A percentile compares a stretch with the other conserved stretches of the same genome.
These are phyloP conservation scores for Fragilariopsis cylindrus DNA, from an alignment of 108 stramenopile species.

Conservation along the genomic window DNA sequence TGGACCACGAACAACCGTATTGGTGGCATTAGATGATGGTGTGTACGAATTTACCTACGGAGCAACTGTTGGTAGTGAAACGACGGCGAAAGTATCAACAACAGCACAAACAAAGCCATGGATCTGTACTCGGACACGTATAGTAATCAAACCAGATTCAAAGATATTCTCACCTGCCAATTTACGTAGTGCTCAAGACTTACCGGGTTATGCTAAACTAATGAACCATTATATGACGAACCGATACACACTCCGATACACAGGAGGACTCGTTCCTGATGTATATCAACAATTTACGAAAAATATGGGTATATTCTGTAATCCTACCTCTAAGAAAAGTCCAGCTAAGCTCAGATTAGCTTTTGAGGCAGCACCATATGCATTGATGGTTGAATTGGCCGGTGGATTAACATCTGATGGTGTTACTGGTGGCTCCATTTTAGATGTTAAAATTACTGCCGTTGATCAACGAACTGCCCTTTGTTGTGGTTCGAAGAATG, in stretches of 20 bases:
- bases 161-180: constrained; percentile 94
- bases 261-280: constrained; percentile 86
- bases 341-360: constrained; percentile 91
- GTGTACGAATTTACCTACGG: constrained; percentile 74
- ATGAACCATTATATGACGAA: constrained; percentile 88
- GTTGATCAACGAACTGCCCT: constrained; percentile 82
- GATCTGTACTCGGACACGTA: constrained; percentile 66
- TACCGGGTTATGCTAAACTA: constrained; percentile 81
- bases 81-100: constrained; percentile 27
- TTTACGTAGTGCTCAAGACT: constrained; percentile 87
- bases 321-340: constrained; percentile 86
- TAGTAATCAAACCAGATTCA: constrained; percentile 57
- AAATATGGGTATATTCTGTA: constrained; percentile 86
- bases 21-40: constrained; percentile 84
- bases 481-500: constrained; percentile 71
- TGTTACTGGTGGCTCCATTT: constrained; percentile 72
- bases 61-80: constrained; percentile 43
- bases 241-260: constrained; percentile 89
- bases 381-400: constrained; percentile 85
- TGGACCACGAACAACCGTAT: constrained; percentile 89
- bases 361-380: constrained; percentile 93
- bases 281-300: constrained; percentile 89
- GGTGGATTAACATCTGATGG: constrained; percentile 85
- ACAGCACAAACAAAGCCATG: constrained; percentile 29
- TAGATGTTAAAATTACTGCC: constrained; percentile 77